A percentile compares a stretch with the other conserved stretches of the same genome.
Conservation (phyloP, 768 basidiomycete species). For the Imleria badia region DNA sequence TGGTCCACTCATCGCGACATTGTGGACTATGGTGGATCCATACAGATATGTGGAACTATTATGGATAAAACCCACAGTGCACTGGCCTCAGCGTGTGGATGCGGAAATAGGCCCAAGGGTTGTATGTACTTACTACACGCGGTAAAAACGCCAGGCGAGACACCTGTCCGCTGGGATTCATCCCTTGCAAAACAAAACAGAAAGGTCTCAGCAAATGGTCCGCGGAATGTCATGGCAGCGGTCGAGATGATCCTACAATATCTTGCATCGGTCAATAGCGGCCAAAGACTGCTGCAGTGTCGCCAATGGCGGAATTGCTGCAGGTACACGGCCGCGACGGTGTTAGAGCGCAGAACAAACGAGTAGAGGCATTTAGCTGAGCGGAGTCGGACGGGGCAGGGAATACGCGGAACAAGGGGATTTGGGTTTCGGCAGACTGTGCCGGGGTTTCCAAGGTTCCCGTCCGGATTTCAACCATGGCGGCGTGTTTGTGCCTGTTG, state of each 20-base stretch:
- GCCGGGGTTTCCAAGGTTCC: conserved; percentile 29
- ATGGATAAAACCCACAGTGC: background rate
- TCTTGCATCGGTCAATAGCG: background rate
- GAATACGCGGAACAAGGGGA: conserved; percentile 19
- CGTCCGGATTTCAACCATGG: conserved; percentile 23
- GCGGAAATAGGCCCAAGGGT: background rate
- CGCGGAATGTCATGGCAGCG: background rate
- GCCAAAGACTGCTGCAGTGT: no score
- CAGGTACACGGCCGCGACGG: background rate
- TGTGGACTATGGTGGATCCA: background rate
- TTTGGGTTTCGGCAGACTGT: conserved; percentile 8
- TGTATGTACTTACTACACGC: conserved; percentile 10
- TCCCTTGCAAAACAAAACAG: background rate
- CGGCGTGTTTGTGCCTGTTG: conserved; percentile 27
- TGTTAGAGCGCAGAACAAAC: conserved; percentile 11
- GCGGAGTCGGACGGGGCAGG: conserved; percentile 9
- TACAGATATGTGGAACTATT: background rate
- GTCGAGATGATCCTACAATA: background rate
- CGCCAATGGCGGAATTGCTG: background rate
- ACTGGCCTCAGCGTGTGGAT: background rate
- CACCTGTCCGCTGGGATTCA: background rate
- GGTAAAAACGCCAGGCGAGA: conserved; percentile 10
- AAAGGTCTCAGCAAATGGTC: background rate
- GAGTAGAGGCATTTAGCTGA: background rate
- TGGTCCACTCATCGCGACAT: background rate